Conservation (phyloP, 768 basidiomycete genomes). For the Boletales sp. region DNA sequence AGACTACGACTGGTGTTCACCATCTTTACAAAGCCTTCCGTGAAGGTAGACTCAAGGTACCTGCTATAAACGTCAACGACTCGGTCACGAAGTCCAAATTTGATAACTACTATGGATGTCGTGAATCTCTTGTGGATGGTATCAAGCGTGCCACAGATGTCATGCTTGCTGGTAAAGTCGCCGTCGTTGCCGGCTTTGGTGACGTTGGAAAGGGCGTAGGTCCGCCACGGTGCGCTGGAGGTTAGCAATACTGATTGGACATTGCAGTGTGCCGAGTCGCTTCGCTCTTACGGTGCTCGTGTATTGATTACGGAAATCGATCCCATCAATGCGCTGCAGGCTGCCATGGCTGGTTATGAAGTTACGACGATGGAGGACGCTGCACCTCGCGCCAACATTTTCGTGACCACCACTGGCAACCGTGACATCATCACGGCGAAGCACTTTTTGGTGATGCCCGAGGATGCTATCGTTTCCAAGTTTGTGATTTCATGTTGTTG, state of each 20-base stretch:
- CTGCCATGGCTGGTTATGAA: constrained; percentile 99
- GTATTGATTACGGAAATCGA: constrained; percentile 98
- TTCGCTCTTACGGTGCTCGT: constrained; percentile 95
- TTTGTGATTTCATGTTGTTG: constrained; percentile 37
- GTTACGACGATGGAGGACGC: constrained; percentile 99
- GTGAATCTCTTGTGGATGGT: constrained; percentile 98
- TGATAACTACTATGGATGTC: constrained; percentile 98
- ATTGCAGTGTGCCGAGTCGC: constrained; percentile 90
- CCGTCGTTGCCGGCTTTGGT: constrained; percentile 97
- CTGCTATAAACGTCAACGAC: constrained; percentile 99
- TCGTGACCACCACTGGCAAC: constrained; percentile 98
- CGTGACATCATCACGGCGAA: constrained; percentile 91
- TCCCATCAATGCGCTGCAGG: constrained; percentile 99
- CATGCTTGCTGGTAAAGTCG: constrained; percentile 99
- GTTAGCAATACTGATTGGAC: neutral
- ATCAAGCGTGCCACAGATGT: constrained; percentile 99
- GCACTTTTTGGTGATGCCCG: constrained; percentile 93
- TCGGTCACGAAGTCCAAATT: constrained; percentile 99
- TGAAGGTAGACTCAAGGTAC: constrained; percentile 92
- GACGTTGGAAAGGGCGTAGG: constrained; percentile 98
- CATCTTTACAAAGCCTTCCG: constrained; percentile 98
- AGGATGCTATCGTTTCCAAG: constrained; percentile 99
- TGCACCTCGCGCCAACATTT: constrained; percentile 83
- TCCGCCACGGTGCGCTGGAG: constrained; percentile 15
- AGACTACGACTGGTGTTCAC: constrained; percentile 99